phyloP scores from a whole-genome alignment of 2,329 filamentous ascomycete species.

The Trichoderma hamatum region DNA sequence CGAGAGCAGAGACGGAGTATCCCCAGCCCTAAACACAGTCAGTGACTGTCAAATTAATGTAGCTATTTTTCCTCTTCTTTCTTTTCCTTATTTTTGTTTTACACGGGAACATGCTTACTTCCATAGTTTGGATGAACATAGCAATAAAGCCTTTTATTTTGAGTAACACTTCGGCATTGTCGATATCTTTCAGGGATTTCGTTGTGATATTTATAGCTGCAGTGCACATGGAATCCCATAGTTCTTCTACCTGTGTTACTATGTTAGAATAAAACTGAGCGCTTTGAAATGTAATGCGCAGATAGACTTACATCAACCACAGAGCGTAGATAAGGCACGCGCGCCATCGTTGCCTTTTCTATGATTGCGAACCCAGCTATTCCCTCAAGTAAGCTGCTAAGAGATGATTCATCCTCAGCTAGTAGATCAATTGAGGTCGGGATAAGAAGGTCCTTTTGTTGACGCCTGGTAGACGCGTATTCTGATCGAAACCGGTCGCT shows the following conservation, averaged over 20 bases:
- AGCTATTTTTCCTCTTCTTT: neutral
- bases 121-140: slow-evolving; percentile 97
- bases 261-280: slow-evolving; percentile 6
- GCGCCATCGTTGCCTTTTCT: slow-evolving; percentile 89
- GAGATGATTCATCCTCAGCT: slow-evolving; percentile 78
- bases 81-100: neutral
- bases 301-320: slow-evolving; percentile 69
- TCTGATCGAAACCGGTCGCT: slow-evolving; percentile 88
- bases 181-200: slow-evolving; percentile 75
- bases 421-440: slow-evolving; percentile 75
- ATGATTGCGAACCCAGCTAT: slow-evolving; percentile 97
- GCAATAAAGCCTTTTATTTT: slow-evolving; percentile 93
- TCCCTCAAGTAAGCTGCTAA: slow-evolving; percentile 90
- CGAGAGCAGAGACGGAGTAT: slow-evolving; percentile 80
- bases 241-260: slow-evolving; percentile 75
- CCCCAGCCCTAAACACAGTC: slow-evolving; percentile 77
- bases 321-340: slow-evolving; percentile 79
- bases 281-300: neutral
- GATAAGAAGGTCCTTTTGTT: slow-evolving; percentile 88
- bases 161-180: slow-evolving; percentile 85
- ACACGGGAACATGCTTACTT: slow-evolving; percentile 57
- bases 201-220: slow-evolving; percentile 80
- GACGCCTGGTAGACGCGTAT: slow-evolving; percentile 86
- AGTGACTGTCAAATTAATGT: neutral
- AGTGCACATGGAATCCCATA: slow-evolving; percentile 98